Base-by-base conservation (phyloP, 148 eudicot genomes). In the Chenopodium suecicum region DNA sequence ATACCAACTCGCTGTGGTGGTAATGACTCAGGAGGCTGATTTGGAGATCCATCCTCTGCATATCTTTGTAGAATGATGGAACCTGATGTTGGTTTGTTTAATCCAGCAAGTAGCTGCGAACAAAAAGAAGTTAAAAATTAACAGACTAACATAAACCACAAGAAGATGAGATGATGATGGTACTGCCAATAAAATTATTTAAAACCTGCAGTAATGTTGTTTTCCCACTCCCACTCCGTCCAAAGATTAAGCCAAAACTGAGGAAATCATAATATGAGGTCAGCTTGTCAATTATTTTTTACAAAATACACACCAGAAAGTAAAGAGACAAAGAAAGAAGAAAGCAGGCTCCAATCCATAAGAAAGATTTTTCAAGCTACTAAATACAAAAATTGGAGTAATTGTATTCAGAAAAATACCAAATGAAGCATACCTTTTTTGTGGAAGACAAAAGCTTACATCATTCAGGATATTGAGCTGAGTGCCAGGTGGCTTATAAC, bases 181-280 rank as follows among this genome's bases (percentile, higher is more conserved):
- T 47, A 67, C 17, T 70, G 37, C 22, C 25, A 52, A 22, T n/a
- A 11, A 72, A 34, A 63, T 83, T 73, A 70, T 71, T 62, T 62
- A 62, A 63, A 83, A 96, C 99, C 98, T 96, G 99, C 93, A 96
- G 87, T 58, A 96, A 87, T 81, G 99, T 96, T 50, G 97, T 94
- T 89, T 96, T 94, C 19, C 99, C 99, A 82, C 99, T 96, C 81
- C 99, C 99, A 91, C 99, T 96, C 70, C 97, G 91, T 83, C 99
- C 98, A 88, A 91, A 96, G 67, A 96, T 96, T 89, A 94, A 90
- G 74, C 98, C 98, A 83, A 91, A 90, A 86, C 99, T 96, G 87
- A 66, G 37, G 48, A 80, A 82, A 70, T 79, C 64, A 78, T 50
- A 71, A 66, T 27, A 84, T 79, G 14, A 67, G 19, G 74, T 52